A percentile compares a stretch with the other conserved stretches of the same genome.
phyloP scores from a whole-genome alignment of 2,329 filamentous ascomycete genomes.

The Hypoxylon sp. region DNA sequence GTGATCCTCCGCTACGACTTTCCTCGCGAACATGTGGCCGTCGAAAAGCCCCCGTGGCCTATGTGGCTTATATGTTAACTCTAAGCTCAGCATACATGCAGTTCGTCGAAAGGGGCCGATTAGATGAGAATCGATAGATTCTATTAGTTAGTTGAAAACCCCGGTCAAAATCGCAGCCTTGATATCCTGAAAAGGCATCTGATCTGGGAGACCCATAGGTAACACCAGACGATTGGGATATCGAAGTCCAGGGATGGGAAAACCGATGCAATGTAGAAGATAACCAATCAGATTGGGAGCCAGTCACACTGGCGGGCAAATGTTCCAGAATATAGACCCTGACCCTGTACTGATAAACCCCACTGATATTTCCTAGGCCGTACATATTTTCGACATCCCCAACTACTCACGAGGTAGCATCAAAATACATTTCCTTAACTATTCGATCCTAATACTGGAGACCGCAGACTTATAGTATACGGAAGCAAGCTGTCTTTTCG shows the following conservation, averaged over 20 bases:
- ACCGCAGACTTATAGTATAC: not conserved
- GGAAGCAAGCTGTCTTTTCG: not conserved
- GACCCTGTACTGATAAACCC: conserved; percentile 33
- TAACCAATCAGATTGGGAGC: conserved; percentile 34
- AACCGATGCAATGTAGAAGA: conserved; percentile 25
- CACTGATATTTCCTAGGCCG: conserved; percentile 21
- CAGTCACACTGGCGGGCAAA: conserved; percentile 34
- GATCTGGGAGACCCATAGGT: conserved; percentile 31
- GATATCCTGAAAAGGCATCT: conserved; percentile 37
- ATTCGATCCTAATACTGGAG: conserved; percentile 4
- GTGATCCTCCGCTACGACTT: not conserved
- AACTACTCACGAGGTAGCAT: conserved; percentile 15
- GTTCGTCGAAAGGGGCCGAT: conserved; percentile 24
- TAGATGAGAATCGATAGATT: conserved; percentile 21
- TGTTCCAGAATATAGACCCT: conserved; percentile 36
- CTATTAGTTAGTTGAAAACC: conserved; percentile 14
- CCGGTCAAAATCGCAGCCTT: conserved; percentile 29
- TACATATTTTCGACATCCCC: conserved; percentile 31
- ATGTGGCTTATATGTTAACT: not conserved
- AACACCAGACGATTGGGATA: conserved; percentile 32
- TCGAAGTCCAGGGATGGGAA: conserved; percentile 33
- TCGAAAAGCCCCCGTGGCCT: not conserved
- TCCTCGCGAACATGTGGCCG: not conserved
- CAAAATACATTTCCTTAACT: conserved; percentile 8
- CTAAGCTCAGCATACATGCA: conserved; percentile 1